Evolutionary conservation across 345 rosid species (phyloP).

Genomic region (Excoecaria agallocha): DNA sequence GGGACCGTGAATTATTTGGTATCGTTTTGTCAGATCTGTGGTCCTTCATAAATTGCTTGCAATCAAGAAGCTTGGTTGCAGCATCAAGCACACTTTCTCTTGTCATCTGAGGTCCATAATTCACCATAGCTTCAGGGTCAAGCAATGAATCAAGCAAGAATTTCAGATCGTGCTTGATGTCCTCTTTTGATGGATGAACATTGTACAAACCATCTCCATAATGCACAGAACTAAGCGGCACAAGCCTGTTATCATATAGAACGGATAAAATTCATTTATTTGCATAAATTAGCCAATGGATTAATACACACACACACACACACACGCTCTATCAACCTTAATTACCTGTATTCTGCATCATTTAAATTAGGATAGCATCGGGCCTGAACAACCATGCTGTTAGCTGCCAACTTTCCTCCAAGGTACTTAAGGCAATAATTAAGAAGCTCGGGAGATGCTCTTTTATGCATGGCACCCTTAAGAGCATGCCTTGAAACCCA

Average conservation of each 20-base stretch:
- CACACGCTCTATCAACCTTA: no score
- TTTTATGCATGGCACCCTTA: slow-evolving; percentile 49
- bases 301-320: no score
- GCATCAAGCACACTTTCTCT: slow-evolving; percentile 39
- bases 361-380: slow-evolving; percentile 36
- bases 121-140: slow-evolving; percentile 40
- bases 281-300: background rate
- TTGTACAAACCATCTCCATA: slow-evolving; percentile 25
- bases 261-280: background rate
- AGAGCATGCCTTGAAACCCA: slow-evolving; percentile 60
- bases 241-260: slow-evolving; percentile 38
- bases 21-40: slow-evolving; percentile 22
- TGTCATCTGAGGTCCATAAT: slow-evolving; percentile 34
- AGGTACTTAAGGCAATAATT: slow-evolving; percentile 66
- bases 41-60: slow-evolving; percentile 71
- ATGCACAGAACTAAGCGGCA: slow-evolving; percentile 22
- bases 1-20: slow-evolving; percentile 24
- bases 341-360: slow-evolving; percentile 61
- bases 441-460: slow-evolving; percentile 55
- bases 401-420: slow-evolving; percentile 37
- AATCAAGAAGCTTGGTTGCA: slow-evolving; percentile 61
- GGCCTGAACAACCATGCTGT: slow-evolving; percentile 43
- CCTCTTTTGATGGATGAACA: slow-evolving; percentile 42
- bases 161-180: slow-evolving; percentile 47
- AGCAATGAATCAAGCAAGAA: slow-evolving; percentile 52